Base-by-base conservation (phyloP, 306 rosid species). In the Macrotyloma uniflorum region DNA sequence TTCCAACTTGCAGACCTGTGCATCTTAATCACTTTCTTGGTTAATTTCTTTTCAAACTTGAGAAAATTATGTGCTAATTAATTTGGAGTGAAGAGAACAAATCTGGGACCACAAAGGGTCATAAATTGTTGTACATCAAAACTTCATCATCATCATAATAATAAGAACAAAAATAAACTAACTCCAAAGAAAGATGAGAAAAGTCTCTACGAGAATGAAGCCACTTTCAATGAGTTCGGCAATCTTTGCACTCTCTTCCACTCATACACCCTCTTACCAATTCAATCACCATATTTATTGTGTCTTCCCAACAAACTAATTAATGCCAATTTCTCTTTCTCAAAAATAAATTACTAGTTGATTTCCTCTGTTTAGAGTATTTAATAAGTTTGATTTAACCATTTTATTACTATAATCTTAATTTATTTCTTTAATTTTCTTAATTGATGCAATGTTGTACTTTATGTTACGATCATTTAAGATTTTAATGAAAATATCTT, bases 1-100 rank as follows among this genome's bases (percentile, higher is more conserved):
- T 69, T 91, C 97, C 93, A 91, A 72, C 98, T 90, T 32, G 89
- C 87, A 16, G 97, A 91, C 42, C 96, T 84, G 35, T 91, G 80
- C 97, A 94, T 91, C 43, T 50, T 77, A 23, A 0, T 32, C 46
- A 16, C 0, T 79, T 12, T 2, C 0, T 7, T 64, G 15, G 0
- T 80, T 7, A 0, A 4, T 49, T 47, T 8, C 5, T 46, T 43
- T 54, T 18, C 24, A 3, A 0, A 33, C 12, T n/a, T n/a, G 32
- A 6, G 14, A 12, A 75, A 19, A 19, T 38, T 36, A 24, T 1
- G 0, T 32, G 53, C 7, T 46, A 26, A 24, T 45, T 47, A 24
- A 20, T 35, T 18, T 46, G 6, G 0, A 22, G 0, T 54, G 5
- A 10, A 53, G 30, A 50, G 23, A n/a, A n/a, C n/a, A 19, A 20